Percentiles rank a stretch among this genome's conserved stretches.
Evolutionary conservation across 306 rosid species (phyloP).

Genomic region (Sindora glabra): DNA sequence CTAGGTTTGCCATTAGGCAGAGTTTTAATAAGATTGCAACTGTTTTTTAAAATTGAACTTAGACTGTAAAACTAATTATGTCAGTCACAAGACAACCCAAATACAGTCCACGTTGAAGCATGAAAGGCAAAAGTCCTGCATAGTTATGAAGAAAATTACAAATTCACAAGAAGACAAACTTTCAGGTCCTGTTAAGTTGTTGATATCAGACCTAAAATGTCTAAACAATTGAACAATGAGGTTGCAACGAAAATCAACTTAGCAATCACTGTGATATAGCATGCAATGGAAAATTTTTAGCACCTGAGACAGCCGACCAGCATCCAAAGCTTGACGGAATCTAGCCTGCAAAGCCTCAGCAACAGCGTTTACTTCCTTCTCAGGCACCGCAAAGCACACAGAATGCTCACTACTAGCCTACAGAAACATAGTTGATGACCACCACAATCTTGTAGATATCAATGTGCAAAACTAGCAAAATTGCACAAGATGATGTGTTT

Average conservation of each 20-base stretch:
- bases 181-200: background rate
- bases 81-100: too few species aligned
- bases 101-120: background rate
- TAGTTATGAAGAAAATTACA: background rate
- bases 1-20: background rate
- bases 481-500: constrained; percentile 5
- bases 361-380: constrained; percentile 91
- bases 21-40: too few species aligned
- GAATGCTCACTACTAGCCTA: constrained; percentile 99
- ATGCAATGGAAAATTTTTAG: background rate
- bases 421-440: constrained; percentile 26
- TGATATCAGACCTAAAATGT: background rate
- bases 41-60: background rate
- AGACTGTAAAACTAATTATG: background rate
- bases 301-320: constrained; percentile 98
- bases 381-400: constrained; percentile 98
- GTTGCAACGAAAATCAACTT: background rate
- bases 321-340: constrained; percentile 90
- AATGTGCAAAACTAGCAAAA: constrained; percentile 11
- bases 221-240: background rate
- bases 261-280: background rate
- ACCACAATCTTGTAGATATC: constrained; percentile 1
- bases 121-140: background rate
- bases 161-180: constrained; percentile 14
- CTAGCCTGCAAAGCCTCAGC: constrained; percentile 84